Base-by-base conservation (phyloP, 345 rosid genomes). In the Alliaria petiolata region DNA sequence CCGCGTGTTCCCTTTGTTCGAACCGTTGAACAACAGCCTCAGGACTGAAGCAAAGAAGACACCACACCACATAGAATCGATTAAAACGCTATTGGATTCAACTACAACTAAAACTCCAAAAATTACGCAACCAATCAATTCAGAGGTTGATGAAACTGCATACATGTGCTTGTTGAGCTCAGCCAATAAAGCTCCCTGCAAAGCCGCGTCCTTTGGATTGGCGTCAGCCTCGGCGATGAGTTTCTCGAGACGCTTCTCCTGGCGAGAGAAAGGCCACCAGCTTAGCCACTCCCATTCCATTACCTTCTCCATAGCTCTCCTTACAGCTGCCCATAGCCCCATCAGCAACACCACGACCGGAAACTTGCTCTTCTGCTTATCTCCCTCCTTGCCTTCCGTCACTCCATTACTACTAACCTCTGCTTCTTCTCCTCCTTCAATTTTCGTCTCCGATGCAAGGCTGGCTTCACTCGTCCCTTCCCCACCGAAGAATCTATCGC, bases 91-190 rank as follows among this genome's bases (percentile, higher is more conserved):
- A 25, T 2, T 26, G n/a, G 7, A 54, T 44, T 34, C 19, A 68
- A 62, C 30, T 11, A 38, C 13, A 49, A 16, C 13, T 15, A 4
- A n/a, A n/a, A n/a, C n/a, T n/a, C n/a, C n/a, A n/a, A n/a, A n/a
- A n/a, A 19, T 16, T 63, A n/a, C 44, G 43, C 5, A 44, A 33
- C 1, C 13, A 9, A 53, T 38, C 53, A 40, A 62, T 1, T 28
- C 3, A 55, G 3, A 51, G 38, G 16, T 7, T 11, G 3, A 16
- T 34, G 14, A 33, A 16, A 34, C 20, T 10, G 2, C 38, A 16
- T 39, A 89, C 96, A 89, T 88, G 34, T 91, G 92, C 81, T 87
- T 95, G 42, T 89, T 91, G 74, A 95, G 97, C 83, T 91, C 97
- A 60, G 86, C 83, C 47, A 95, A 75, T 22, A 95, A 78, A 71